Evolutionary conservation across 306 rosid species (phyloP), one percentile per base, ranked within the genome.

Genomic region (Dalbergia oliveri): DNA sequence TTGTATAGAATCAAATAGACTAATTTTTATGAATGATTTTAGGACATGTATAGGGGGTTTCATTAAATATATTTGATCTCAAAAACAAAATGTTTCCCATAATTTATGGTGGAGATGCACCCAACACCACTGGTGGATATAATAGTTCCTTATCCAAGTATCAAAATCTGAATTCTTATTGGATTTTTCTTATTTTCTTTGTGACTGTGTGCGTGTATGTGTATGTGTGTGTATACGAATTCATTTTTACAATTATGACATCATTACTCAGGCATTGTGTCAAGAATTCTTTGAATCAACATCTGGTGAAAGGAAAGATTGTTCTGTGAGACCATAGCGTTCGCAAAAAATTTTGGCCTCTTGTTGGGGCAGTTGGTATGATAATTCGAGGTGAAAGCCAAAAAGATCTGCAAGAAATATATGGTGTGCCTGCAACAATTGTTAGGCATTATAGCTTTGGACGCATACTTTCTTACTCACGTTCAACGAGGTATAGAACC

Each of bases 301-400:
- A 69, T 69, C n/a, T 77, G 49, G 83, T 87, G 31, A 75, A 65
- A 13, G 96, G 87, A 6, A 89, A 87, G 45, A 87, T 91, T n/a
- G 78, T 91, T 68, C 9, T 91, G 1, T 91, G 96, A n/a, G 86
- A 82, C n/a, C n/a, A 0, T 9, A 5, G 11, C 4, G 0, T 0
- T 0, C 1, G 3, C 47, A 14, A 0, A 0, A 0, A 0, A 2
- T 0, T 62, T 76, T 0, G 78, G 72, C 0, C 0, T 43, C 1
- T 45, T 18, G 0, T 73, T 85, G 85, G n/a, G 5, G 92, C 89
- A 0, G 78, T 4, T 9, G 92, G 92, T 4, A 70, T 79, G 0
- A 50, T 91, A 0, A 0, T 0, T 1, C 31, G 59, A 19, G 18
- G 34, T 2, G 3, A 2, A 1, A 2, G 31, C 0, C 1, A 1